Base-by-base conservation (phyloP, 331 rosid species). In the Rosa hybrid region DNA sequence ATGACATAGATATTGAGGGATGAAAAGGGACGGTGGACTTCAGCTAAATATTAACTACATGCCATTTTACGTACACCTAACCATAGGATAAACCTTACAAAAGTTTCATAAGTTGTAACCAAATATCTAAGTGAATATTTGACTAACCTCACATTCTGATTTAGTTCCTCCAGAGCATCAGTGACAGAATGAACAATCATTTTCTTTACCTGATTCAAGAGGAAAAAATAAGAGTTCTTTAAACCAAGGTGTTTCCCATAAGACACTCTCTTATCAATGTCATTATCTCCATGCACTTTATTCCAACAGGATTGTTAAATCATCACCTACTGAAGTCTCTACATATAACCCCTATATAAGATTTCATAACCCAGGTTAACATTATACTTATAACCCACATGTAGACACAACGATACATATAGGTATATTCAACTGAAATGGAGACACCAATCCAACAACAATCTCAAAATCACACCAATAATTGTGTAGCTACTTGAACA, bases 161-260 rank as follows among this genome's bases (percentile, higher is more conserved):
- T 82, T 70, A 87, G 78, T 18, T 49, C 68, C 21, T 0, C 0
- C 3, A 91, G 69, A 25, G 78, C 78, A 2, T 76, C 57, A 3
- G 14, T 0, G 87, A 85, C 68, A n/a, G 91, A 91, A 82, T 86
- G 57, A 63, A 90, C 9, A 65, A 82, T 71, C 89, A 90, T 90
- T 82, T 90, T 92, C 82, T 89, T 92, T 76, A 90, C 91, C 96
- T 92, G 88, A 68, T 78, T 62, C 75, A 78, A 72, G 30, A 56
- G 17, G 12, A 53, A 65, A 77, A 49, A 20, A 46, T 21, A 23
- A 56, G 13, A 60, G 44, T 12, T 34, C 20, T 41, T 20, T 39
- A 42, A 8, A 53, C 14, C 7, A 38, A 18, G 25, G 44, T 56
- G 64, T 73, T 18, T 18, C 34, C 5, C 77, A 73, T 11, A n/a